Conservation (phyloP, 768 basidiomycete species). For the Lactarius tabidus region DNA sequence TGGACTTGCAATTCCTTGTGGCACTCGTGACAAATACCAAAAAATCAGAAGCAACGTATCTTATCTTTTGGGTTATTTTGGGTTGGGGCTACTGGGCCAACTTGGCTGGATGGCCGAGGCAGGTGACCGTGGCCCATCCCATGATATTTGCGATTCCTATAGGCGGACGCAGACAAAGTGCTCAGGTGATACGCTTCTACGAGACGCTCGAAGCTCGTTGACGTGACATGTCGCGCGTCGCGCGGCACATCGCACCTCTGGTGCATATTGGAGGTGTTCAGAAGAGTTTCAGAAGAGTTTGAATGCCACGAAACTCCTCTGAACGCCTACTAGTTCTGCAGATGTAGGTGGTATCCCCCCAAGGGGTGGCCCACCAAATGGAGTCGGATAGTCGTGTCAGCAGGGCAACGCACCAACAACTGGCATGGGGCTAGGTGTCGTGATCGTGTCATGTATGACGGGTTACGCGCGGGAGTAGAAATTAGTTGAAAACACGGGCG, state of each 20-base stretch:
- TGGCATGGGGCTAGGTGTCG: not conserved
- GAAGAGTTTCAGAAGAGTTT: too few species aligned
- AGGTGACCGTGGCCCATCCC: conserved; percentile 11
- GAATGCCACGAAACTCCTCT: too few species aligned
- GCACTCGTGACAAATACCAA: not conserved
- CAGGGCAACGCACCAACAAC: not conserved
- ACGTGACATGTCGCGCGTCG: not conserved
- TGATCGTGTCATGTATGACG: not conserved
- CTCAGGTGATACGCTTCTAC: conserved; percentile 9
- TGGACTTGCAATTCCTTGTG: not conserved
- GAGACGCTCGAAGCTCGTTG: not conserved
- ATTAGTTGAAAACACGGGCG: conserved; percentile 1
- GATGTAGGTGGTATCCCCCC: too few species aligned
- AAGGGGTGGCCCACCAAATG: not conserved
- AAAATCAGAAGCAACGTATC: not conserved
- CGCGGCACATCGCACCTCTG: too few species aligned
- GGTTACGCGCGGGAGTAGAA: conserved; percentile 8
- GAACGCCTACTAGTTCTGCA: too few species aligned
- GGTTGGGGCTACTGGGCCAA: too few species aligned
- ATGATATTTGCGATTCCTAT: too few species aligned
- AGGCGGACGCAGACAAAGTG: not conserved
- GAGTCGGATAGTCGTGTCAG: not conserved
- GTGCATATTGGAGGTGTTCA: too few species aligned
- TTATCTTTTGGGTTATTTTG: not conserved
- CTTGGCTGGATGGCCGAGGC: too few species aligned